Conservation (phyloP, 768 basidiomycete genomes). For the Lentinula edodes region DNA sequence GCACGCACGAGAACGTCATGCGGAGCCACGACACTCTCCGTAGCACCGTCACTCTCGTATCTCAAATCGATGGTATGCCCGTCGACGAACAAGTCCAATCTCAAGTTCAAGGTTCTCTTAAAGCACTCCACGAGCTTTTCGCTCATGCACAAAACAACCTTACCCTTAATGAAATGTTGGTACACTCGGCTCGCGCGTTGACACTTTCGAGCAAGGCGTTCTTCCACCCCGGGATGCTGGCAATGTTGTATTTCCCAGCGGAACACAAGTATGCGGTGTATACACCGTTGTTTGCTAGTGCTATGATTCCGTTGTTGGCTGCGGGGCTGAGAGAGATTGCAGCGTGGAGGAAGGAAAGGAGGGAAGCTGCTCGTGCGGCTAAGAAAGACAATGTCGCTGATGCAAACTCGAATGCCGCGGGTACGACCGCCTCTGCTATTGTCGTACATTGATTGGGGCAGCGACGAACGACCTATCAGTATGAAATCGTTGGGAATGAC, state of each 20-base stretch:
- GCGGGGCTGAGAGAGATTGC: constrained; percentile 68
- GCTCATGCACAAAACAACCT: neutral
- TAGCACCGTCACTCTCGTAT: constrained; percentile 81
- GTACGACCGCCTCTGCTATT: too few relatives aligned
- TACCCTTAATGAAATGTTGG: constrained; percentile 36
- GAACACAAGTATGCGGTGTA: constrained; percentile 99
- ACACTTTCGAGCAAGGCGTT: constrained; percentile 79
- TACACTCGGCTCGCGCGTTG: constrained; percentile 57
- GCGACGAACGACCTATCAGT: too few relatives aligned
- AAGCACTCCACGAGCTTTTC: constrained; percentile 64
- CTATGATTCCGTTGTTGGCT: constrained; percentile 76
- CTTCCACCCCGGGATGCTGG: constrained; percentile 96
- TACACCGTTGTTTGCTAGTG: constrained; percentile 89
- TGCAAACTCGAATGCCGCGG: neutral
- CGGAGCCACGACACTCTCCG: constrained; percentile 68
- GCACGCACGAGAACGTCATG: constrained; percentile 63
- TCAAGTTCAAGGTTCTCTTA: constrained; percentile 66
- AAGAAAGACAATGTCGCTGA: neutral
- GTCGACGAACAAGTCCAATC: constrained; percentile 71
- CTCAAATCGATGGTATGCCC: constrained; percentile 89
- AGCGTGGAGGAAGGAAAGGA: constrained; percentile 46
- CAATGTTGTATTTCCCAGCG: constrained; percentile 92
- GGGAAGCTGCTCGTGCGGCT: neutral
- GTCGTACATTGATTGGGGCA: too few relatives aligned
- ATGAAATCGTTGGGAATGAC: too few relatives aligned